Evolutionary conservation across 768 basidiomycete species (phyloP), one percentile per base, ranked within the genome.

Genomic region (Asterophora lycoperdoides): DNA sequence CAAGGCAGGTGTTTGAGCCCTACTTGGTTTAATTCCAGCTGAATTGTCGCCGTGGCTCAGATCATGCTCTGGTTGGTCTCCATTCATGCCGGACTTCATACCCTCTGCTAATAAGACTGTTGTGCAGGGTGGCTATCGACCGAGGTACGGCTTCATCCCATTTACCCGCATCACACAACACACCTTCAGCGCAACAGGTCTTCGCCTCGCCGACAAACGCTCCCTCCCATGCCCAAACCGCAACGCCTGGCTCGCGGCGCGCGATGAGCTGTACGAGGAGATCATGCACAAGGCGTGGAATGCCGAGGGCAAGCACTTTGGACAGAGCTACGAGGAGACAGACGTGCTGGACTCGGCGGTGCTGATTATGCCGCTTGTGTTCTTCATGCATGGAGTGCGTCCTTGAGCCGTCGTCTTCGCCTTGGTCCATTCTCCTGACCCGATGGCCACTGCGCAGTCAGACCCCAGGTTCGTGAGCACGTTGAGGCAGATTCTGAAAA

Each of bases 151-250:
- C 30, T 9, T 32, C 13, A 13, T 13, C 30, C 30, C 13, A 32
- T 13, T 9, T 9, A 32, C 41, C 32, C 26, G 14, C 5, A 14
- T 15, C 14, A 23, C 8, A 18, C 9, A 14, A 19, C 7, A 14
- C 13, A 13, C 26, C n/a, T n/a, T n/a, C 15, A 35, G 17, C 11
- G 14, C 44, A 6, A 11, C 46, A 84, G 83, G 87, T 5, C 74
- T 98, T 5, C 88, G 95, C 8, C 77, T 99, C 18, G 91, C 93
- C 2, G 94, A 97, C 30, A 99, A 99, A 67, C 83, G 95, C 14
- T 93, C 90, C 1, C 74, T 99, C 3, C 95, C 95, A 5, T 90
- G 88, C 61, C 88, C 86, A 0, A 76, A 76, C 11, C 80, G 86
- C 14, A 63, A 63, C 36, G 74, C 79, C 46, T 96, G 94, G 94